Evolutionary conservation across 768 basidiomycete genomes (phyloP), one percentile per base, ranked within the genome.

Genomic region (Suillus placidus): DNA sequence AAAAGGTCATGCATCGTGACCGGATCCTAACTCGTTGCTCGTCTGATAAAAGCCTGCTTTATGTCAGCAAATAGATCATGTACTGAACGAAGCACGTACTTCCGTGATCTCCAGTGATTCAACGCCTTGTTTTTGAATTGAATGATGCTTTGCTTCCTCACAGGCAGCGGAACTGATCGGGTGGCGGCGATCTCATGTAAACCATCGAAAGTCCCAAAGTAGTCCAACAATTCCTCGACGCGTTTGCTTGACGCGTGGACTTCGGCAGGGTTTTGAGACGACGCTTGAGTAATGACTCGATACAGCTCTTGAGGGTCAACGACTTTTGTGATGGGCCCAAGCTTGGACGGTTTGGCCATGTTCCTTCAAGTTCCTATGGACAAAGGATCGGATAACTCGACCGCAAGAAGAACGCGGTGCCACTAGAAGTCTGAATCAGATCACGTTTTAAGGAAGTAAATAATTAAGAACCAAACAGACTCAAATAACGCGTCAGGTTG

Each of bases 81-180:
- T 43, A 18, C 42, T 43, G 12, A 23, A 58, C 54, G 43, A 42
- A 58, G 20, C 30, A 68, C 84, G 73, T 69, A 92, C 93, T 87
- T 93, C 79, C 88, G 80, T 38, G 88, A 89, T 72, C 85, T 83
- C 95, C 95, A 97, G 71, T 92, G 89, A 58, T 78, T 78, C 4
- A 88, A 75, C 3, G 88, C 89, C 1, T 84, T 83, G 70, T 95
- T 96, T 79, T 96, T 96, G 80, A 95, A 91, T 72, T 94, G 93
- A 63, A 96, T 91, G 68, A 94, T 92, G 32, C 91, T 88, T 74
- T 92, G 91, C 69, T 91, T 85, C 49, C 94, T 87, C 60, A 95
- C 84, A 18, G 79, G 79, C 43, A 90, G 75, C 16, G 91, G 88
- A n/a, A 89, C 75, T 2, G 81, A 76, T 67, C 77, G 79, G 69